Base-by-base conservation (phyloP, 495 filamentous ascomycete genomes). In the Pseudevernia furfuracea region DNA sequence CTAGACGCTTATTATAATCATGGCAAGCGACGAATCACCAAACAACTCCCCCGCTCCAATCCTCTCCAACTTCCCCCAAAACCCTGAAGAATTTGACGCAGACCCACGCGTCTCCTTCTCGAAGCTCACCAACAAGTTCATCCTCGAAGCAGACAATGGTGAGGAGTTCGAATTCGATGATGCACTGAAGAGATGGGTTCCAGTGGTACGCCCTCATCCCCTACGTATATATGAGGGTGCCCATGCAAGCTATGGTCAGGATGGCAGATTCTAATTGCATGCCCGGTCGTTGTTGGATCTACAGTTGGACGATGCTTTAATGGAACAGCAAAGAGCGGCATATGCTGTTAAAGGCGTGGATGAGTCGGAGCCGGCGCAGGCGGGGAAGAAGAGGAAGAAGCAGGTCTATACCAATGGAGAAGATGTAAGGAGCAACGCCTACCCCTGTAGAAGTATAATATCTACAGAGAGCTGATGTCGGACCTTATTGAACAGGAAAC, bases 61-160 rank as follows among this genome's bases (percentile, higher is more conserved):
- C 2, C 49, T 23, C 36, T 71, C 70, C 68, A 74, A 68, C 64
- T 93, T 94, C 65, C 90, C 90, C 25, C 84, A 82, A 59, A 82
- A 90, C 66, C 82, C 82, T 4, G 78, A 85, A 64, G 85, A 93
- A 36, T 96, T 97, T 73, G 86, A 89, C 64, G 76, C 78, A 62
- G 93, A 97, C 72, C 81, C 87, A 30, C 89, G 93, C 66, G 88
- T 97, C 67, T 92, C 90, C 0, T 96, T 85, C 76, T 94, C 89
- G 5, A 88, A 85, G 70, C 76, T 89, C 60, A 87, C 92, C 74
- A 78, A 85, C 66, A 93, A 89, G 70, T 92, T 86, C 75, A 84
- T 92, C 30, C 83, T 95, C 1, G 92, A 96, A 61, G 85, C 90
- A 34, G 90, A 92, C 21, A 85, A 92, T 73, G 92, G 90, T 28